Conservation (phyloP, 768 basidiomycete genomes). For the Piloderma croceum region DNA sequence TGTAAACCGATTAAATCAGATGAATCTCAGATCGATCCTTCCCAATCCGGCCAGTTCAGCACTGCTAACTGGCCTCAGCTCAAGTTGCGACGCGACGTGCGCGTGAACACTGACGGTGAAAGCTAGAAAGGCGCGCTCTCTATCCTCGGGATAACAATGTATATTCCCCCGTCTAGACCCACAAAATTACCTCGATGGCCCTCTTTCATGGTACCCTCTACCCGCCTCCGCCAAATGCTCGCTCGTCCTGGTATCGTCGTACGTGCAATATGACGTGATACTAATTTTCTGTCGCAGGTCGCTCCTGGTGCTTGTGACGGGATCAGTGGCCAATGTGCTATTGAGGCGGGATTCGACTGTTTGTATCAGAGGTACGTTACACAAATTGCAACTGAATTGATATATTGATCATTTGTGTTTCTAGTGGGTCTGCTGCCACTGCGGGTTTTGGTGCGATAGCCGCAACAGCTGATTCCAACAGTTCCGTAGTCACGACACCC, state of each 20-base stretch:
- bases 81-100: too few relatives aligned
- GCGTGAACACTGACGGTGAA: slow-evolving; percentile 1
- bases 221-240: slow-evolving; percentile 30
- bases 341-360: slow-evolving; percentile 75
- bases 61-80: too few relatives aligned
- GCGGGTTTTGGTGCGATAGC: slow-evolving; percentile 72
- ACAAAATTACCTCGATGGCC: slow-evolving; percentile 62
- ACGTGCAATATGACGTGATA: too few relatives aligned
- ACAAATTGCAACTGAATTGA: not conserved
- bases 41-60: too few relatives aligned
- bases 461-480: slow-evolving; percentile 56
- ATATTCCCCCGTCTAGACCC: slow-evolving; percentile 67
- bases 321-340: slow-evolving; percentile 72
- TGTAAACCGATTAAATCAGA: too few relatives aligned
- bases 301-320: slow-evolving; percentile 80
- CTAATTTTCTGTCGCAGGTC: slow-evolving; percentile 40
- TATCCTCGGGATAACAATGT: slow-evolving; percentile 20
- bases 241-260: slow-evolving; percentile 72
- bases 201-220: slow-evolving; percentile 63
- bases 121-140: not conserved
- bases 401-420: not conserved
- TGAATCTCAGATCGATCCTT: too few relatives aligned
- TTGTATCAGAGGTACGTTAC: slow-evolving; percentile 61
- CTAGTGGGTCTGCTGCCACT: slow-evolving; percentile 71
- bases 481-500: slow-evolving; percentile 64